phyloP scores from a whole-genome alignment of 148 eudicot species.

The Camellia sinensis region DNA sequence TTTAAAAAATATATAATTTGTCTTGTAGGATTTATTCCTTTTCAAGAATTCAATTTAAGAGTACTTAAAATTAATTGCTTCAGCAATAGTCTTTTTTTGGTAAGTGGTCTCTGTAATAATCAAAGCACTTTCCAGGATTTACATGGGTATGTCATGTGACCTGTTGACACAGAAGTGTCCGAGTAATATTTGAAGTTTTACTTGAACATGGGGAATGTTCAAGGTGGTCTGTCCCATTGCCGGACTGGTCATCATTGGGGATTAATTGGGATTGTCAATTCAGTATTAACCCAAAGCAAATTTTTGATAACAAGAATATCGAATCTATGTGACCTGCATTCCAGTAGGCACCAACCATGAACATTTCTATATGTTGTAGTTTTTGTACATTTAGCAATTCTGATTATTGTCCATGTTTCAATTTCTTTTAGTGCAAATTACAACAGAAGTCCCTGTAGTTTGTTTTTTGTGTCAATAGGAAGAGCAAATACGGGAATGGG shows the following conservation, averaged over 20 bases:
- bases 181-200: no score
- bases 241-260: not conserved
- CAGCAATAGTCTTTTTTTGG: no score
- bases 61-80: not conserved
- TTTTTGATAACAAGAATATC: not conserved
- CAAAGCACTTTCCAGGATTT: no score
- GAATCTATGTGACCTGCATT: not conserved
- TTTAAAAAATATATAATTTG: not conserved
- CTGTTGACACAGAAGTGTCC: no score
- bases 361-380: not conserved
- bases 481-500: no score
- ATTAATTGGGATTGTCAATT: not conserved
- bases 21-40: not conserved
- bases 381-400: not conserved
- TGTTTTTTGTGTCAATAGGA: no score
- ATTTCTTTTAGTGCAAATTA: not conserved
- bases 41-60: not conserved
- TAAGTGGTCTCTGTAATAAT: no score
- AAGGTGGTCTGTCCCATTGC: slow-evolving; percentile 1
- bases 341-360: slow-evolving; percentile 1
- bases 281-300: not conserved
- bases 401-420: not conserved
- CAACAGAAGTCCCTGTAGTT: no score
- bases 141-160: no score
- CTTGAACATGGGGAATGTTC: not conserved